Evolutionary conservation across 106 monocot genomes (phyloP).

Genomic region (Acanthochlamys bracteata): DNA sequence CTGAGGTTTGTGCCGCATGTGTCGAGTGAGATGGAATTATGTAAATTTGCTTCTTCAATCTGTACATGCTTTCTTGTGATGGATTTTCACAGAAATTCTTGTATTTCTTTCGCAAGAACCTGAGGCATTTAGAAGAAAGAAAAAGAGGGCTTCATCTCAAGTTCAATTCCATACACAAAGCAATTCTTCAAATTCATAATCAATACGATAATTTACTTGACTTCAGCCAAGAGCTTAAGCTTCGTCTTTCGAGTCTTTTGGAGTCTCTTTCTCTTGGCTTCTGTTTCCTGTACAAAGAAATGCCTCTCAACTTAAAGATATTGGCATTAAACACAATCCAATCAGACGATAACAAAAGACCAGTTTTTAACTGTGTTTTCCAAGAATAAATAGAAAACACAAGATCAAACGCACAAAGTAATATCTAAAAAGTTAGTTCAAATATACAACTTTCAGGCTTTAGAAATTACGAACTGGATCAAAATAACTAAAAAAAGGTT

Average conservation of each 20-base stretch:
- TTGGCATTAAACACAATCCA: too few relatives aligned
- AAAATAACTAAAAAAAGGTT: too few relatives aligned
- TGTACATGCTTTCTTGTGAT: slow-evolving; percentile 9
- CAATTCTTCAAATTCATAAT: not conserved
- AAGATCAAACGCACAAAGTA: too few relatives aligned
- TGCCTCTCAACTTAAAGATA: not conserved
- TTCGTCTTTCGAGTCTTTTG: slow-evolving; percentile 24
- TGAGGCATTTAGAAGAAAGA: slow-evolving; percentile 8
- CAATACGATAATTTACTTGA: slow-evolving; percentile 22
- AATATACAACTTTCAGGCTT: too few relatives aligned
- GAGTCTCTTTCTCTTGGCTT: slow-evolving; percentile 30
- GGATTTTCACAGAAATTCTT: slow-evolving; percentile 22
- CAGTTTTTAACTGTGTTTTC: too few relatives aligned
- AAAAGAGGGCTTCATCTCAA: not conserved
- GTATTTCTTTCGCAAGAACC: slow-evolving; percentile 49
- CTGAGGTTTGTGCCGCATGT: not conserved
- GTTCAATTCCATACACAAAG: not conserved
- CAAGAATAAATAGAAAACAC: too few relatives aligned
- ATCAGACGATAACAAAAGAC: too few relatives aligned
- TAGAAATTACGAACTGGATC: too few relatives aligned
- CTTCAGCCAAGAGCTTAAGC: slow-evolving; percentile 33
- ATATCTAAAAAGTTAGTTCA: too few relatives aligned
- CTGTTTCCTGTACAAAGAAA: slow-evolving; percentile 26
- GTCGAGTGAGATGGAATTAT: slow-evolving; percentile 4
- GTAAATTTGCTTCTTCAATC: slow-evolving; percentile 20